phyloP scores from a whole-genome alignment of 2,329 filamentous ascomycete species.

The Trichophyton rubrum region DNA sequence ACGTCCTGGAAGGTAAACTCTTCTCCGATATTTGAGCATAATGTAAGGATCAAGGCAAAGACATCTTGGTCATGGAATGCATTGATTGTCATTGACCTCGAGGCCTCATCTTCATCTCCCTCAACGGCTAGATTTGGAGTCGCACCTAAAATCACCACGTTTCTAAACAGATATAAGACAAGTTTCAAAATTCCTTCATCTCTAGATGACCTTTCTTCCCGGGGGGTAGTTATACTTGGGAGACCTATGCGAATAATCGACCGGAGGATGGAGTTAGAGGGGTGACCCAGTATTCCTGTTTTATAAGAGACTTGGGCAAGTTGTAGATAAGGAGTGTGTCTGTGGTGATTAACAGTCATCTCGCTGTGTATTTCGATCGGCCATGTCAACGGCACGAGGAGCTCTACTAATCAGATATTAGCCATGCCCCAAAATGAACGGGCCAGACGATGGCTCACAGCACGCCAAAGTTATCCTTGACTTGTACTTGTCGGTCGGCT shows the following conservation, averaged over 20 bases:
- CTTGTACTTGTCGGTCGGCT: constrained; percentile 60
- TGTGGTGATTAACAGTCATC: constrained; percentile 86
- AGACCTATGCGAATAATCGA: constrained; percentile 69
- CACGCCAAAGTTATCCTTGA: constrained; percentile 71
- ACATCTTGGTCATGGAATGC: constrained; percentile 86
- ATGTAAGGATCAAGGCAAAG: constrained; percentile 68
- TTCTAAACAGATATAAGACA: constrained; percentile 76
- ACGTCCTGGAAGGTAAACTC: constrained; percentile 86
- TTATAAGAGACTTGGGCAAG: constrained; percentile 86
- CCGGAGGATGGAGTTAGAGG: constrained; percentile 62
- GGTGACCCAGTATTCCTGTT: constrained; percentile 71
- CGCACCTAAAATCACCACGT: constrained; percentile 72
- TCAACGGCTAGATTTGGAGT: constrained; percentile 61
- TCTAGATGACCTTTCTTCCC: constrained; percentile 60
- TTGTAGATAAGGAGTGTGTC: constrained; percentile 79
- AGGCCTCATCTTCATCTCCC: constrained; percentile 81
- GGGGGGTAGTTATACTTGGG: constrained; percentile 69
- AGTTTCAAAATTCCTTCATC: constrained; percentile 91
- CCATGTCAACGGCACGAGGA: constrained; percentile 89
- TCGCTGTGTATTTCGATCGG: constrained; percentile 69
- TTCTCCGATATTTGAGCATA: constrained; percentile 86
- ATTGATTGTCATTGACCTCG: constrained; percentile 74
- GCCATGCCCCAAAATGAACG: neutral
- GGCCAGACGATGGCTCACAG: constrained; percentile 31
- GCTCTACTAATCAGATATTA: constrained; percentile 47